Evolutionary conservation across 345 rosid genomes (phyloP).

Genomic region (Turnera subulata): DNA sequence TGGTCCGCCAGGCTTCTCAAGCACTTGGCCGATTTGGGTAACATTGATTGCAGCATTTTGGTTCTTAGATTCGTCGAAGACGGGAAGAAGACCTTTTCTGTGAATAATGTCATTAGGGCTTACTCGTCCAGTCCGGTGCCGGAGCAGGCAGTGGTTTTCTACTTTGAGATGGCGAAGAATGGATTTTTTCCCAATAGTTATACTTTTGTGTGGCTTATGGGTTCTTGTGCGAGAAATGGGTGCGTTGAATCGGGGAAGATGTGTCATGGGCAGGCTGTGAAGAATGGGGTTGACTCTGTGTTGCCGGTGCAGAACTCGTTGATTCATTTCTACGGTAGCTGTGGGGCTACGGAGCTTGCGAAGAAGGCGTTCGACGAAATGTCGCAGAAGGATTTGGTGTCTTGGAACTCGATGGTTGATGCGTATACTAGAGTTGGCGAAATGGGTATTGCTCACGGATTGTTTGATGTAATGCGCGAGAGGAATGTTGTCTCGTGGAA

Average conservation of each 20-base stretch:
- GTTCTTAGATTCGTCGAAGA: conserved; percentile 37
- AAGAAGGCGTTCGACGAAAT: conserved; percentile 50
- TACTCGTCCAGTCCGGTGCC: conserved; percentile 42
- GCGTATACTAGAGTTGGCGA: conserved; percentile 28
- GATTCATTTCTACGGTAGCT: conserved; percentile 42
- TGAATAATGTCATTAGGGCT: conserved; percentile 45
- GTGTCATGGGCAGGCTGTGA: conserved; percentile 59
- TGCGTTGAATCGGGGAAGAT: conserved; percentile 40
- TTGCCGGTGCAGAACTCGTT: conserved; percentile 57
- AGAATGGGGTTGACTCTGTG: conserved; percentile 40
- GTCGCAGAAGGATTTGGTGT: conserved; percentile 40
- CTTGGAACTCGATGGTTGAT: conserved; percentile 47
- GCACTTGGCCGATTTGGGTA: conserved; percentile 39
- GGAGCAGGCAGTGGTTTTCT: conserved; percentile 34
- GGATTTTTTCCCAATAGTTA: conserved; percentile 60
- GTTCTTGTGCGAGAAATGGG: conserved; percentile 35
- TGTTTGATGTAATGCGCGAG: conserved; percentile 49
- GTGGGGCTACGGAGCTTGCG: conserved; percentile 35
- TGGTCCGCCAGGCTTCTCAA: conserved; percentile 49
- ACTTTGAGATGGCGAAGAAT: conserved; percentile 36
- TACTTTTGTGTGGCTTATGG: conserved; percentile 50
- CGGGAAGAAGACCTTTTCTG: conserved; percentile 34
- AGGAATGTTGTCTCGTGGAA: conserved; percentile 58
- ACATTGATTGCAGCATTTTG: conserved; percentile 37
- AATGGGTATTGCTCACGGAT: conserved; percentile 32